phyloP scores from a whole-genome alignment of 2,329 filamentous ascomycete genomes.

The Fusarium haematococcum region DNA sequence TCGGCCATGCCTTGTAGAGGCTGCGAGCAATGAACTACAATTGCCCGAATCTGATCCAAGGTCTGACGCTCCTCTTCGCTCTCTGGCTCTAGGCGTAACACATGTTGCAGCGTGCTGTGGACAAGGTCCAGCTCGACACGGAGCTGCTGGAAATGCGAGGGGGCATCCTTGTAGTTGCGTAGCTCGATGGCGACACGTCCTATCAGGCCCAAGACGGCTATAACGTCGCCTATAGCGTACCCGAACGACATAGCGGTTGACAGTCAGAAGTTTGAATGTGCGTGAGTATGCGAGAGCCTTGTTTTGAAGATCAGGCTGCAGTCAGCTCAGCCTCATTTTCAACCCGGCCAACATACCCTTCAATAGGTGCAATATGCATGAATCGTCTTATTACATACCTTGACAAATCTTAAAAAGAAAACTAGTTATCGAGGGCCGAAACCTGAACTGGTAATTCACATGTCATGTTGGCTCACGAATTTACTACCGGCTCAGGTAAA shows the following conservation, averaged over 20 bases:
- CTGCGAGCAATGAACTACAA: not conserved
- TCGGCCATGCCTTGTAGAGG: not conserved
- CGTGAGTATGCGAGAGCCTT: not conserved
- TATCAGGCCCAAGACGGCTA: not conserved
- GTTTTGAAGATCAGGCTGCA: not conserved
- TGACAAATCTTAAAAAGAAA: not conserved
- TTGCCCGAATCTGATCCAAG: not conserved
- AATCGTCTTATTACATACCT: not conserved
- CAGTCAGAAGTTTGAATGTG: not conserved
- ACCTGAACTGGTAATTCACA: not conserved
- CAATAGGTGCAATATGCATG: not conserved
- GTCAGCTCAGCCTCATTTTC: not conserved
- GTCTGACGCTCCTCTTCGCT: not conserved
- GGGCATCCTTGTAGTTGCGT: not conserved
- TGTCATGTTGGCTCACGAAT: not conserved
- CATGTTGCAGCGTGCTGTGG: not conserved
- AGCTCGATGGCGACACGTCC: not conserved
- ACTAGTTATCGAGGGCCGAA: not conserved
- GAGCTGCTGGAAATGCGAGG: not conserved
- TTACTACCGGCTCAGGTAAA: not conserved
- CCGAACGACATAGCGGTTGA: not conserved
- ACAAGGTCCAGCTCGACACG: not conserved
- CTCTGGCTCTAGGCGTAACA: not conserved
- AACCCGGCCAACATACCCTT: not conserved
- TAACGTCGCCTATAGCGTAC: not conserved